These are phyloP conservation scores for Camellia japonica DNA, from an alignment of 148 eudicot genomes.

Conservation along the genomic window DNA sequence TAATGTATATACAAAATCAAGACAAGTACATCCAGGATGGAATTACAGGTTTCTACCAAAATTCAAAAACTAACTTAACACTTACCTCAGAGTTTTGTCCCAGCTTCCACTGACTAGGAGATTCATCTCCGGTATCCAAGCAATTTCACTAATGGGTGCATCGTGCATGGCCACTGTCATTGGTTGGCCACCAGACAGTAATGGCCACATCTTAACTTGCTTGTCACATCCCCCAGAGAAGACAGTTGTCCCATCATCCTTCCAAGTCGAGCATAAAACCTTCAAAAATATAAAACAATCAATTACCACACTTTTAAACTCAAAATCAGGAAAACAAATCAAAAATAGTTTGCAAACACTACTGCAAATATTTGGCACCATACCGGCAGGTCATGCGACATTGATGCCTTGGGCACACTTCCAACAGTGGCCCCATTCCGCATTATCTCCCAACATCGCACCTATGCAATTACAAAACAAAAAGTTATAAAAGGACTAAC, in stretches of 20 bases:
- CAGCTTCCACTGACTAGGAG: conserved; percentile 81
- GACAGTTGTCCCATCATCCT: conserved; percentile 91
- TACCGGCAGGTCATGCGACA: conserved; percentile 87
- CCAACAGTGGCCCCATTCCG: conserved; percentile 47
- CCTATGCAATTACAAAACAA: conserved; percentile 34
- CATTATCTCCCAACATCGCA: conserved; percentile 84
- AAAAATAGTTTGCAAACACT: neutral
- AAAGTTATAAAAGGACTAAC: neutral
- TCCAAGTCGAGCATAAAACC: conserved; percentile 93
- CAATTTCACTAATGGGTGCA: conserved; percentile 79
- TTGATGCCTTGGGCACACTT: conserved; percentile 64
- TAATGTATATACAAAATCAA: neutral
- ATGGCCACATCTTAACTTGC: conserved; percentile 94
- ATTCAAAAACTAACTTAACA: neutral
- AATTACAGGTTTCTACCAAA: neutral
- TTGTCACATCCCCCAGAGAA: conserved; percentile 97
- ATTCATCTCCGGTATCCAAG: conserved; percentile 93
- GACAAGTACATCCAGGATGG: neutral
- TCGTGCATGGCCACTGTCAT: conserved; percentile 87
- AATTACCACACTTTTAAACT: neutral
- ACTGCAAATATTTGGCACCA: neutral
- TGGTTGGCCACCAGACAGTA: conserved; percentile 67
- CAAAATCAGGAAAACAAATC: neutral
- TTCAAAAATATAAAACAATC: conserved; percentile 21
- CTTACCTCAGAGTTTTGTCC: conserved; percentile 77